Evolutionary conservation across 1,139 yeast genomes (phyloP), one percentile per base, ranked within the genome.

Genomic region (Ogataea hybrid): DNA sequence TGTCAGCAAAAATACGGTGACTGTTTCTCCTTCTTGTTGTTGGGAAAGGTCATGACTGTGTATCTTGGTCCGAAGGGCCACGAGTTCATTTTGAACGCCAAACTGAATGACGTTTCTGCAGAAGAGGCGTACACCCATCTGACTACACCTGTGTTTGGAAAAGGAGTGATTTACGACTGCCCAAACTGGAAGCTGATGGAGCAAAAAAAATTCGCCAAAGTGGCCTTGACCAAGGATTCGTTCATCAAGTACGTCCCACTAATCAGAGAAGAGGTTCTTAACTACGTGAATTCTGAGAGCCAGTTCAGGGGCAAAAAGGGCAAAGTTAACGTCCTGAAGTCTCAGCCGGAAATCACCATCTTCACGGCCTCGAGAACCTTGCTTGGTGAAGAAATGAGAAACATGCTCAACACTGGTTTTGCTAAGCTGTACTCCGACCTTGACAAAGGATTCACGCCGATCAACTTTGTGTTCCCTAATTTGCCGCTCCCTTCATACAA

Each of bases 51-150:
- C 37, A 89, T 92, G 96, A 90, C 97, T 8, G 98, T 92, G 43
- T 89, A 88, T 63, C 71, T 92, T 57, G 98, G 98, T 37, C 97
- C 97, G 54, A 86, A 87, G 67, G 98, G 98, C 51, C 97, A 94
- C 65, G 98, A 92, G 65, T 90, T 92, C 63, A 88, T 92, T 37
- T 80, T 92, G 57, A 94, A 94, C 66, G 89, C 96, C 36, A 90
- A 86, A 67, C 74, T 86, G 43, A 78, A 82, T 25, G 96, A 89
- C 56, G 97, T 90, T 22, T 82, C 90, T 47, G 98, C 98, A 41
- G 97, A 92, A 65, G 97, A 84, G 38, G 97, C 97, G 28, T 92
- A 92, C 70, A 76, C 83, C 50, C 97, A 90, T 63, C 75, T 92
- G 66, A 92, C 98, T 25, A 92, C 97, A 10, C 98, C 98, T 14